A percentile compares a stretch with the other conserved stretches of the same genome.
These are phyloP conservation scores for Trametes villosa DNA, from an alignment of 768 basidiomycete species.

Conservation along the genomic window DNA sequence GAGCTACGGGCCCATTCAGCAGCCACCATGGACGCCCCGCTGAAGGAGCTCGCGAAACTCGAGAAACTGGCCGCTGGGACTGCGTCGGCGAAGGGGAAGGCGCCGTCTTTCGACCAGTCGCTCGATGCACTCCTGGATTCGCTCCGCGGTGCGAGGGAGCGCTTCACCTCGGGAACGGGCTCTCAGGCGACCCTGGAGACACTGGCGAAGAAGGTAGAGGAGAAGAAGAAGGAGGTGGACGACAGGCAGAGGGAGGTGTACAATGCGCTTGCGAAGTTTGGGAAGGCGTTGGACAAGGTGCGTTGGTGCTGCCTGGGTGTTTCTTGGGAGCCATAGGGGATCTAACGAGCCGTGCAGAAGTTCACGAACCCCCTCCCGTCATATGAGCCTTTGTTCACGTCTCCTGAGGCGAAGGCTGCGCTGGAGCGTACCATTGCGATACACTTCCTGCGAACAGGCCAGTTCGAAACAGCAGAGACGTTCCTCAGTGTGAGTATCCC, in stretches of 20 bases:
- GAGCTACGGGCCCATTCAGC: not conserved
- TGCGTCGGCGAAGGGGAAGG: constrained; percentile 51
- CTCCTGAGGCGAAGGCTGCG: constrained; percentile 58
- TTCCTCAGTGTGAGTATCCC: constrained; percentile 63
- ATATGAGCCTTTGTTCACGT: constrained; percentile 69
- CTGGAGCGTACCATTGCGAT: constrained; percentile 72
- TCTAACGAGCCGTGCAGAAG: constrained; percentile 40
- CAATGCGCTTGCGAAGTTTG: constrained; percentile 71
- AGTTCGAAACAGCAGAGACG: constrained; percentile 74
- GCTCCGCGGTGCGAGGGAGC: constrained; percentile 59
- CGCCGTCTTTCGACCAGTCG: constrained; percentile 57
- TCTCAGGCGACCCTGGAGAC: constrained; percentile 53
- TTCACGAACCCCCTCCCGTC: constrained; percentile 62
- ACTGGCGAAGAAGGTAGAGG: constrained; percentile 63
- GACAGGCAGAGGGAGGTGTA: constrained; percentile 91
- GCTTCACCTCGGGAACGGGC: constrained; percentile 51
- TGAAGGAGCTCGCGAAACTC: constrained; percentile 81
- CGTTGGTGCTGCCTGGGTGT: constrained; percentile 19
- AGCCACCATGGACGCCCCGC: constrained; percentile 64
- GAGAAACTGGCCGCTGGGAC: constrained; percentile 59
- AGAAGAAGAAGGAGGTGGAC: constrained; percentile 82
- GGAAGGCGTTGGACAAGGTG: constrained; percentile 93
- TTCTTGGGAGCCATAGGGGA: not conserved
- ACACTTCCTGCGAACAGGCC: constrained; percentile 81
- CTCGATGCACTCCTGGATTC: constrained; percentile 66